Evolutionary conservation across 768 basidiomycete genomes (phyloP), one percentile per base, ranked within the genome.

Genomic region (Leccinum ochraceum): DNA sequence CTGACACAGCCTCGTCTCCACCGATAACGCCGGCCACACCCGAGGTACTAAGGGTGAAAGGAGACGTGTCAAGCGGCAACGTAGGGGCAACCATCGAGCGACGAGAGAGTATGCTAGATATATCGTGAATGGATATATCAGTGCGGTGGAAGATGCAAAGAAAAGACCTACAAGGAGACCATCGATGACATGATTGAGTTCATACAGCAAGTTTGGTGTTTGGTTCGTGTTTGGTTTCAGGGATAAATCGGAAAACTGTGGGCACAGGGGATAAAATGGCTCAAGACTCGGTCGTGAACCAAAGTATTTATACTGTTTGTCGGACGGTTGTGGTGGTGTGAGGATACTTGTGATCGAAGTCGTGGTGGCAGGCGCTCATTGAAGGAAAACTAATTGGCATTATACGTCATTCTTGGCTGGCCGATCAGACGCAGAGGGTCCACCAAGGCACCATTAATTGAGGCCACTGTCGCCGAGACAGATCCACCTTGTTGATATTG

Each of bases 1-100:
- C 74, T 1, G 77, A 70, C 6, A 78, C 67, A 7, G 76, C 76
- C 42, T 77, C 76, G 13, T 77, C 76, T 10, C 76, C 76, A 32
- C 76, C 76, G 34, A 77, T 70, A 53, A 78, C 69, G 14, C 77
- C 76, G 1, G 75, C 76, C 8, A 78, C 69, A 28, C 76, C 75
- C 37, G 71, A 70, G 2, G 70, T 67, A 39, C 75, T 68, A 1
- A 75, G 74, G 17, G 62, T 66, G 54, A 73, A 74, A 1, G 34
- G 30, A 44, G 71, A 67, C 11, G 53, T 56, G 39, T 65, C 63
- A 22, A 73, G 59, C 11, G 67, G 44, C 22, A 71, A 46, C 3
- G 58, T 53, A 7, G 54, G 17, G 3, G 36, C 7, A 11, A 55
- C 54, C 62, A 69, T 63, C 24, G 67, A 67, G 34, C 67, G 66